Base-by-base conservation (phyloP, 2,329 filamentous ascomycete genomes). In the Aspergillus sp. region DNA sequence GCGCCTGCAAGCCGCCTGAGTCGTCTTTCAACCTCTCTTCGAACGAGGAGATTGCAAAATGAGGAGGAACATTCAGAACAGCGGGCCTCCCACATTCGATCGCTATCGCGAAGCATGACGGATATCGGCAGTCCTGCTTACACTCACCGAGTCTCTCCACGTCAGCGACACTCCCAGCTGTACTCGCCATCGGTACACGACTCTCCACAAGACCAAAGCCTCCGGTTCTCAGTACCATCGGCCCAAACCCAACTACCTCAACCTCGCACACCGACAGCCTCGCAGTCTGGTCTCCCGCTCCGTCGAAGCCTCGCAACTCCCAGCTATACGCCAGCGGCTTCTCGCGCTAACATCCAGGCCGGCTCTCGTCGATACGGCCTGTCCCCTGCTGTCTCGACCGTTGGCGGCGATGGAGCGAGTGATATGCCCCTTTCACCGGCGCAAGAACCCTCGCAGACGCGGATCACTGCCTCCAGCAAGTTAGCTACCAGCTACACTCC, bases 31-130 rank as follows among this genome's bases (percentile, higher is more conserved):
- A 69, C 71, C 6, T 68, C 71, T 19, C 58, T 74, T 25, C 71
- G 72, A 10, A 67, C 64, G 45, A 69, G 71, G 54, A 67, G 71
- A 34, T 56, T 67, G 41, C 67, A 68, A 25, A 60, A 66, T 3
- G 73, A 76, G 19, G 72, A 75, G 14, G 69, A 71, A 13, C 53
- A 58, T 29, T 56, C 65, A 32, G 66, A 68, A 44, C 67, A 63
- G 38, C 60, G 56, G 43, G 68, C 58, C 29, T 62, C 67, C 3
- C 62, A 63, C 25, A 62, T 52, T 36, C 72, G 75, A 23, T 71
- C 76, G 4, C 55, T 74, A 29, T 73, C 74, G 16, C 66, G 76
- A 51, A 73, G 74, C 23, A 70, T 72, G 65, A 76, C 75, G 1
- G 76, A 78, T 25, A 61, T 71, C 36, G 63, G 64, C 19, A 68